A percentile compares a stretch with the other conserved stretches of the same genome.
These are phyloP conservation scores for Skeletonema grethae DNA, from an alignment of 108 stramenopile species.

Conservation along the genomic window DNA sequence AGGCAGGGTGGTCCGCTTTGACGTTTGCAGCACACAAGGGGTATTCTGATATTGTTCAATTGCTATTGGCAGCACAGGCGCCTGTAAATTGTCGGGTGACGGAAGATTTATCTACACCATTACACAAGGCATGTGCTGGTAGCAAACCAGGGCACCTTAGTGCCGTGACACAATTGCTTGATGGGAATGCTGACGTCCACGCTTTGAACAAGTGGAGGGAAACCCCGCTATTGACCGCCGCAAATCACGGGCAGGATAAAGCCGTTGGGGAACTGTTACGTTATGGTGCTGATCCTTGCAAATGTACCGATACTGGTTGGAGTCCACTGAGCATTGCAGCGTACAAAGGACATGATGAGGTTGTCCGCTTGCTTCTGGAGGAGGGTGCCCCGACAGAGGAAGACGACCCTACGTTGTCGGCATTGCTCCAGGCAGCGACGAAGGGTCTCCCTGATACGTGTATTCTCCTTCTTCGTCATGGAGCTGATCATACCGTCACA, in stretches of 20 bases:
- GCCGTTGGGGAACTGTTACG: conserved; percentile 78
- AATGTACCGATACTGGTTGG: conserved; percentile 91
- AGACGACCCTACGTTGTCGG: conserved; percentile 88
- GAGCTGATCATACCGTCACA: conserved; percentile 90
- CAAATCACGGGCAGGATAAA: conserved; percentile 86
- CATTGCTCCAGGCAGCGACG: conserved; percentile 88
- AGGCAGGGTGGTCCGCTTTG: conserved; percentile 89
- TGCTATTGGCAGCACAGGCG: conserved; percentile 71
- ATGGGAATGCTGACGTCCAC: conserved; percentile 80
- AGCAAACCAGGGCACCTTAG: conserved; percentile 80
- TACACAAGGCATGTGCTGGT: conserved; percentile 92
- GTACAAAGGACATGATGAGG: conserved; percentile 91
- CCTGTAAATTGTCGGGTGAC: conserved; percentile 86
- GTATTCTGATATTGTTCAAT: conserved; percentile 82
- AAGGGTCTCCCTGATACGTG: conserved; percentile 90
- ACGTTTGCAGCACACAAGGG: conserved; percentile 96
- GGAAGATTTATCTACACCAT: conserved; percentile 84
- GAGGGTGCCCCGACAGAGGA: conserved; percentile 91
- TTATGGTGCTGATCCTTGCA: conserved; percentile 86
- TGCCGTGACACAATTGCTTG: conserved; percentile 74
- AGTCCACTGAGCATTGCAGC: conserved; percentile 91
- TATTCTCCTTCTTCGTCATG: conserved; percentile 76
- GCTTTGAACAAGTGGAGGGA: conserved; percentile 93
- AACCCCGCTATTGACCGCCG: conserved; percentile 86
- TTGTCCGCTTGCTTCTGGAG: conserved; percentile 79